Conservation (phyloP, 169 alveolate genomes). For the Plasmodium coatneyi region DNA sequence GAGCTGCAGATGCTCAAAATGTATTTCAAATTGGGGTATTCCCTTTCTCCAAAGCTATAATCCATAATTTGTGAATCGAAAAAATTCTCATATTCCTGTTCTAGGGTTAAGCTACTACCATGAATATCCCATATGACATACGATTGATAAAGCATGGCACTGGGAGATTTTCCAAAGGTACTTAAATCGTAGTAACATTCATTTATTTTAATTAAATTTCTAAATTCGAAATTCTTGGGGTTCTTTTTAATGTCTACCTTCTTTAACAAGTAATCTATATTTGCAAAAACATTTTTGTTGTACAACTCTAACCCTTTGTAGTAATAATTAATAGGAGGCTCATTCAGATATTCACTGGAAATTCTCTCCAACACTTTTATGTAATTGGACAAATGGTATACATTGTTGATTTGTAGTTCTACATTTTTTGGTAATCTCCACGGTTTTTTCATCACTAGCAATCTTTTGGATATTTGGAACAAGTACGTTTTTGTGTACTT, state of each 20-base stretch:
- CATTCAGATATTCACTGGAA: conserved; percentile 76
- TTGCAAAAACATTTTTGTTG: conserved; percentile 75
- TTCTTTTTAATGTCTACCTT: conserved; percentile 66
- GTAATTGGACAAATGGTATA: conserved; percentile 78
- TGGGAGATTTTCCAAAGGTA: conserved; percentile 77
- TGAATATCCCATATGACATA: conserved; percentile 82
- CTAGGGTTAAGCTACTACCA: conserved; percentile 73
- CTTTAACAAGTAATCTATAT: conserved; percentile 73
- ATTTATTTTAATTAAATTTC: conserved; percentile 73
- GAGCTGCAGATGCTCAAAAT: conserved; percentile 77
- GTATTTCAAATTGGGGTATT: conserved; percentile 81
- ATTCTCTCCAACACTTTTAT: conserved; percentile 81
- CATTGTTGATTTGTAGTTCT: conserved; percentile 81
- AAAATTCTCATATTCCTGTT: conserved; percentile 76
- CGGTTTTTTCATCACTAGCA: conserved; percentile 85
- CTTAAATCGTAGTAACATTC: conserved; percentile 80
- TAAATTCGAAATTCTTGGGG: conserved; percentile 14
- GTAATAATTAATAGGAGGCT: conserved; percentile 61
- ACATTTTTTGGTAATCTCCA: conserved; percentile 85
- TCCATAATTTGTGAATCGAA: conserved; percentile 81
- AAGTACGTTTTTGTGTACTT: conserved; percentile 70
- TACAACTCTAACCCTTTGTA: conserved; percentile 68
- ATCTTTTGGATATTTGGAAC: conserved; percentile 75
- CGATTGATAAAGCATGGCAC: conserved; percentile 80
- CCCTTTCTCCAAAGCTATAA: conserved; percentile 79